Percentiles rank a stretch among this genome's conserved stretches.
Evolutionary conservation across 2,329 filamentous ascomycete genomes (phyloP).

Genomic region (Sporothrix brasiliensis): DNA sequence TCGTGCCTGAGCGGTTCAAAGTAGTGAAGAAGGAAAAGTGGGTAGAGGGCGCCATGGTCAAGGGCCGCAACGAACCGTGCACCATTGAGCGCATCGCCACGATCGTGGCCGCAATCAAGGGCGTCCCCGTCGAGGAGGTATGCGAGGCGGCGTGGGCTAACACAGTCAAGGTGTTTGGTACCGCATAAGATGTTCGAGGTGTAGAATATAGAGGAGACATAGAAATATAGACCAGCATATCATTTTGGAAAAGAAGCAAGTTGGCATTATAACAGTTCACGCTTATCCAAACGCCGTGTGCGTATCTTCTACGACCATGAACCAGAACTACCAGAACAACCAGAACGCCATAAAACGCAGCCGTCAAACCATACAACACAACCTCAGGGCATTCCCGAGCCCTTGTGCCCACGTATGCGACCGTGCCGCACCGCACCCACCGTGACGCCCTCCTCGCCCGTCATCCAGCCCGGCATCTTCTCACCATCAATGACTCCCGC

Average conservation of each 20-base stretch:
- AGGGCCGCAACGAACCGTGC: slow-evolving; percentile 91
- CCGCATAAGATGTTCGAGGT: slow-evolving; percentile 33
- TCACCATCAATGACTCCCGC: slow-evolving; percentile 73
- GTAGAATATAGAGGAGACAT: not conserved
- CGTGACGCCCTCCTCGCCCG: slow-evolving; percentile 80
- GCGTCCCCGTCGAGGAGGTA: slow-evolving; percentile 75
- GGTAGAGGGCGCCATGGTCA: slow-evolving; percentile 84
- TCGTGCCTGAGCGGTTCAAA: slow-evolving; percentile 73
- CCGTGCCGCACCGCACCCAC: slow-evolving; percentile 69
- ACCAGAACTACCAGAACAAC: not conserved
- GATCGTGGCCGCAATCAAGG: slow-evolving; percentile 85
- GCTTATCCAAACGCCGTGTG: slow-evolving; percentile 17
- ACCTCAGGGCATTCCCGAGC: slow-evolving; percentile 53
- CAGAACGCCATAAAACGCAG: not conserved
- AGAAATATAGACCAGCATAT: slow-evolving; percentile 9
- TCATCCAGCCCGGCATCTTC: slow-evolving; percentile 88
- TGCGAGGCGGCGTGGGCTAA: slow-evolving; percentile 86
- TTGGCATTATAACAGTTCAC: not conserved
- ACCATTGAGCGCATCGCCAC: slow-evolving; percentile 85
- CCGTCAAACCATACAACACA: not conserved
- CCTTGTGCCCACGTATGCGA: slow-evolving; percentile 62
- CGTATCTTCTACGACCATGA: not conserved
- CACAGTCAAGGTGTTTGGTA: slow-evolving; percentile 75
- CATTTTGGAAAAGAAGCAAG: not conserved
- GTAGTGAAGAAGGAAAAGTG: slow-evolving; percentile 96